Evolutionary conservation across 2,329 filamentous ascomycete species (phyloP).

Genomic region (Alternaria sp.): DNA sequence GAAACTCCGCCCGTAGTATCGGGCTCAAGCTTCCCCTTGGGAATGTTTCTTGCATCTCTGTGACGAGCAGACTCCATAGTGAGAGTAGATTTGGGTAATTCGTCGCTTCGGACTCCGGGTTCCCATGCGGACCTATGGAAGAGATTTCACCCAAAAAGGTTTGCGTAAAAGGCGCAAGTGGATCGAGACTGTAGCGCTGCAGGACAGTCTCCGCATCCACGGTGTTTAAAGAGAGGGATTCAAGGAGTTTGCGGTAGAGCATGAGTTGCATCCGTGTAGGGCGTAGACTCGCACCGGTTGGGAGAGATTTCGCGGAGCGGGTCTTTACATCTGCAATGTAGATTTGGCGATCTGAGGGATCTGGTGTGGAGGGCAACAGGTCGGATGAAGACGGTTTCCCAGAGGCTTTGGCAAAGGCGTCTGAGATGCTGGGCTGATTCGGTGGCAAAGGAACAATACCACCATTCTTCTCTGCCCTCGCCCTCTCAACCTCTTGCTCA

Average conservation of each 20-base stretch:
- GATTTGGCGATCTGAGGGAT: conserved; percentile 51
- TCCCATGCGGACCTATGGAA: conserved; percentile 58
- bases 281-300: conserved; percentile 70
- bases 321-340: conserved; percentile 94
- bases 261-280: conserved; percentile 88
- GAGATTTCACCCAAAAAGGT: conserved; percentile 76
- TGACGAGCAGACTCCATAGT: conserved; percentile 71
- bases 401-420: conserved; percentile 32
- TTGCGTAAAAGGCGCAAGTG: conserved; percentile 75
- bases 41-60: conserved; percentile 61
- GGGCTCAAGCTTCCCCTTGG: conserved; percentile 61
- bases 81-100: conserved; percentile 66
- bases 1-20: conserved; percentile 66
- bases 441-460: conserved; percentile 40
- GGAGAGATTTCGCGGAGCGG: conserved; percentile 69
- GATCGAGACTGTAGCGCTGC: conserved; percentile 73
- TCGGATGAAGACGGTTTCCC: neutral
- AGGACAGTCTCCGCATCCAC: conserved; percentile 76
- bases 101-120: too few relatives aligned
- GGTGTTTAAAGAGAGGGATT: conserved; percentile 73
- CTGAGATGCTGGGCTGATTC: conserved; percentile 45
- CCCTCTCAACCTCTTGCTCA: conserved; percentile 61
- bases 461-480: conserved; percentile 39
- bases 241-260: conserved; percentile 87
- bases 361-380: neutral